phyloP scores from a whole-genome alignment of 768 basidiomycete species.

The Saitozyma podzolica region DNA sequence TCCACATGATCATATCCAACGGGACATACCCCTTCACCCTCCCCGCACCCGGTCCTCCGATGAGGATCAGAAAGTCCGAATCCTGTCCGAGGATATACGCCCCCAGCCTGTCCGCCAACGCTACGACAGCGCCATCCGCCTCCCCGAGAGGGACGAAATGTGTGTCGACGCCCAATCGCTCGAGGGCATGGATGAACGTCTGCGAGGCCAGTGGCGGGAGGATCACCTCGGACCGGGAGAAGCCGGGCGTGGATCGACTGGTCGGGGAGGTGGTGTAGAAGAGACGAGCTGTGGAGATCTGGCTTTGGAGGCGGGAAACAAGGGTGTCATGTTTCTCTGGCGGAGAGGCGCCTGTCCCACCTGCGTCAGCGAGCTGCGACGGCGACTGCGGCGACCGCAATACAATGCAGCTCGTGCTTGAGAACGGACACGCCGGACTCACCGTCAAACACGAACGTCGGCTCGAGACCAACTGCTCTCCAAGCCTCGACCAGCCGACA shows the following conservation, averaged over 20 bases:
- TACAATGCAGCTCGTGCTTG: neutral
- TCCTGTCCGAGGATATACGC: constrained; percentile 50
- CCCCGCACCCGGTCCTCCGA: constrained; percentile 15
- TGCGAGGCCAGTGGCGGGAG: constrained; percentile 49
- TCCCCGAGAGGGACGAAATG: constrained; percentile 49
- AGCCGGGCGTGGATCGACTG: constrained; percentile 46
- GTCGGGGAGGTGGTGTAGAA: constrained; percentile 51
- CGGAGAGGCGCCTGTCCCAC: constrained; percentile 44
- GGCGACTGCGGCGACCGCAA: too few relatives aligned
- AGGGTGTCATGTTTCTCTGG: constrained; percentile 46
- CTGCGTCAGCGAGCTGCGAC: neutral
- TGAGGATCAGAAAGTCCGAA: constrained; percentile 48
- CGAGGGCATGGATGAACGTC: constrained; percentile 41
- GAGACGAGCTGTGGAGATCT: constrained; percentile 33
- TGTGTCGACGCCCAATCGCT: constrained; percentile 30
- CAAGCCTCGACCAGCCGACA: constrained; percentile 38
- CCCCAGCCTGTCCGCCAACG: constrained; percentile 41
- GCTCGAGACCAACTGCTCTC: constrained; percentile 45
- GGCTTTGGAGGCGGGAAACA: constrained; percentile 28
- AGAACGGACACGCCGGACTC: constrained; percentile 9
- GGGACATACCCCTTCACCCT: constrained; percentile 46
- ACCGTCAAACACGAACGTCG: constrained; percentile 53
- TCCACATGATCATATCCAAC: constrained; percentile 50
- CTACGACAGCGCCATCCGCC: constrained; percentile 48
- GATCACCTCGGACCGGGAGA: constrained; percentile 30